Percentiles rank a stretch among this genome's conserved stretches.
phyloP scores from a whole-genome alignment of 2,329 filamentous ascomycete genomes.

The Onygenales sp. region DNA sequence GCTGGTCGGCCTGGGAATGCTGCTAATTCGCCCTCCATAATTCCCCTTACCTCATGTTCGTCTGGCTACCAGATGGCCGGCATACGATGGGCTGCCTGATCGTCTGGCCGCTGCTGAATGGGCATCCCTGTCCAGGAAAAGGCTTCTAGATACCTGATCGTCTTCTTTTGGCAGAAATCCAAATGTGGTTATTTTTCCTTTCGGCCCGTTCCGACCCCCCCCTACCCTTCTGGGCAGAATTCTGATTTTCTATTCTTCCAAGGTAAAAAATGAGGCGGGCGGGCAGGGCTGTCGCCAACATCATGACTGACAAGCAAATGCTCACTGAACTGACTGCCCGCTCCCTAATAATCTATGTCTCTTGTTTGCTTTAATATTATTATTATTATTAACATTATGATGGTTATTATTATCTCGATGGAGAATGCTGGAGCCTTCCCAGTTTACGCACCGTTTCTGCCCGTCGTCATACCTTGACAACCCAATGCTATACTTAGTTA shows the following conservation, averaged over 20 bases:
- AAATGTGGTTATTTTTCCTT: not conserved
- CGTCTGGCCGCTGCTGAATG: not conserved
- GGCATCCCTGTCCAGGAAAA: not conserved
- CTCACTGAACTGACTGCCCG: not conserved
- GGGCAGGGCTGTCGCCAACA: not conserved
- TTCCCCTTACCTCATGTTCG: too few relatives aligned
- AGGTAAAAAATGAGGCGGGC: conserved; percentile 3
- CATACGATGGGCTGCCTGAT: not conserved
- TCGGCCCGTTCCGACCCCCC: conserved; percentile 7
- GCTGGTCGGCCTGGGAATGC: not conserved
- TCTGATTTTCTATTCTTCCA: not conserved
- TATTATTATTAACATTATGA: not conserved
- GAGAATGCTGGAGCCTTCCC: not conserved
- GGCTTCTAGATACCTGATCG: not conserved
- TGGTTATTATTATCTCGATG: not conserved
- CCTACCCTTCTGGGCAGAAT: not conserved
- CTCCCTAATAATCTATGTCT: not conserved
- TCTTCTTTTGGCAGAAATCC: not conserved
- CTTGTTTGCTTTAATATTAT: not conserved
- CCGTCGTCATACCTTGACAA: not conserved
- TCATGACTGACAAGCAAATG: not conserved
- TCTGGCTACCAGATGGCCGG: not conserved
- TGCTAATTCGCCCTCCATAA: not conserved
- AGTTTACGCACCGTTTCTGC: not conserved
- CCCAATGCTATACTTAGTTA: not conserved